These are phyloP conservation scores for Xerocomus amazonicus DNA, from an alignment of 1,284 basidiomycete species.

Conservation along the genomic window DNA sequence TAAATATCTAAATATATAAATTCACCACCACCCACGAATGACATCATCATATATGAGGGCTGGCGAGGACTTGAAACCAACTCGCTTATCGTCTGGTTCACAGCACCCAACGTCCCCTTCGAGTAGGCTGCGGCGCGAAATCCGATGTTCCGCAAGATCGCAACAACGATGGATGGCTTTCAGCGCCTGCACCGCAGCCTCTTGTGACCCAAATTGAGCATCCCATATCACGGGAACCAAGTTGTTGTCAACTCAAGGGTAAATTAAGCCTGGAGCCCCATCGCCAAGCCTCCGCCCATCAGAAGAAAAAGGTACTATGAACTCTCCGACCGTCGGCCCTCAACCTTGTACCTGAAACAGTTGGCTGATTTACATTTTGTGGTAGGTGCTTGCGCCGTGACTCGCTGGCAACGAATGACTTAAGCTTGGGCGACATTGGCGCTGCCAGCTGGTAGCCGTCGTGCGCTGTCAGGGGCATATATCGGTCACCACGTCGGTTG, in stretches of 20 bases:
- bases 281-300: conserved; percentile 16
- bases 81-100: not conserved
- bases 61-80: not conserved
- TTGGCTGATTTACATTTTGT: conserved; percentile 19
- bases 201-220: no score
- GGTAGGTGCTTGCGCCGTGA: no score
- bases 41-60: conserved; percentile 14
- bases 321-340: not conserved
- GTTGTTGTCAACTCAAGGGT: conserved; percentile 2
- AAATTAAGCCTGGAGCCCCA: conserved; percentile 13
- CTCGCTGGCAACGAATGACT: no score
- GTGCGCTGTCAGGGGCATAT: no score
- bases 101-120: not conserved
- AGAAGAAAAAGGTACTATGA: not conserved
- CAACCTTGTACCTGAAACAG: conserved; percentile 11
- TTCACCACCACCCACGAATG: conserved; percentile 1
- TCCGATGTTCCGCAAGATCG: not conserved
- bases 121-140: not conserved
- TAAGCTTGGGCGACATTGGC: no score
- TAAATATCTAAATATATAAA: conserved; percentile 11
- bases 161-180: no score
- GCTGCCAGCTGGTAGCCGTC: no score
- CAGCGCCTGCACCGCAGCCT: no score
- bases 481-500: no score
- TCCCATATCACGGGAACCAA: not conserved